Evolutionary conservation across 164 flowering plant genomes (phyloP).

Genomic region (Nymphaea thermarum): DNA sequence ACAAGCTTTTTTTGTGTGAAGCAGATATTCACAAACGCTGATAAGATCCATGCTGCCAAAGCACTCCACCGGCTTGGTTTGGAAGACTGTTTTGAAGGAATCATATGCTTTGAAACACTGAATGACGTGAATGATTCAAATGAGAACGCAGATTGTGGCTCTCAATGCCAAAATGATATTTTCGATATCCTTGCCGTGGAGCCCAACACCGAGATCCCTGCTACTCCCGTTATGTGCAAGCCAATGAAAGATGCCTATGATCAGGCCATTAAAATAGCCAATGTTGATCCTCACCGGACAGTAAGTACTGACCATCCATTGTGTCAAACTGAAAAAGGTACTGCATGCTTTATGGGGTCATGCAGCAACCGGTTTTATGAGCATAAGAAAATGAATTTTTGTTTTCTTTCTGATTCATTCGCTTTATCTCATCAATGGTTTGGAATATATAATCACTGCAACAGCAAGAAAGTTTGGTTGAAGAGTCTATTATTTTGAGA

Average conservation of each 20-base stretch:
- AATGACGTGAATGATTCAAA: slow-evolving; percentile 28
- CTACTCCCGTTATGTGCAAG: slow-evolving; percentile 73
- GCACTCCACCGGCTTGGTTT: slow-evolving; percentile 62
- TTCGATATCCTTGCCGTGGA: slow-evolving; percentile 28
- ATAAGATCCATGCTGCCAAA: slow-evolving; percentile 55
- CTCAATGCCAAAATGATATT: slow-evolving; percentile 1
- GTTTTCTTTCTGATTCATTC: neutral
- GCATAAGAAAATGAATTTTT: neutral
- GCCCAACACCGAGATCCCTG: slow-evolving; percentile 27
- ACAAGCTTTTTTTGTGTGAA: neutral
- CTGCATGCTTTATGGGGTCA: no score
- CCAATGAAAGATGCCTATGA: slow-evolving; percentile 57
- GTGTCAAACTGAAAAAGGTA: no score
- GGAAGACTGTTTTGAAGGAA: slow-evolving; percentile 78
- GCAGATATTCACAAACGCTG: slow-evolving; percentile 79
- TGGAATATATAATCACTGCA: no score
- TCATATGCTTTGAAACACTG: slow-evolving; percentile 79
- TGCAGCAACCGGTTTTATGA: no score
- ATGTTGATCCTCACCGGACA: slow-evolving; percentile 56
- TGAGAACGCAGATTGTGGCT: slow-evolving; percentile 6
- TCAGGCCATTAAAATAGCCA: slow-evolving; percentile 54
- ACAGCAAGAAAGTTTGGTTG: neutral
- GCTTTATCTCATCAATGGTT: no score
- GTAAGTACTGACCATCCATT: slow-evolving; percentile 26
- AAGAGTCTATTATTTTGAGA: neutral